Percentiles rank a stretch among this genome's conserved stretches.
These are phyloP conservation scores for Gaultheria prostrata DNA, from an alignment of 148 eudicot genomes.

Conservation along the genomic window DNA sequence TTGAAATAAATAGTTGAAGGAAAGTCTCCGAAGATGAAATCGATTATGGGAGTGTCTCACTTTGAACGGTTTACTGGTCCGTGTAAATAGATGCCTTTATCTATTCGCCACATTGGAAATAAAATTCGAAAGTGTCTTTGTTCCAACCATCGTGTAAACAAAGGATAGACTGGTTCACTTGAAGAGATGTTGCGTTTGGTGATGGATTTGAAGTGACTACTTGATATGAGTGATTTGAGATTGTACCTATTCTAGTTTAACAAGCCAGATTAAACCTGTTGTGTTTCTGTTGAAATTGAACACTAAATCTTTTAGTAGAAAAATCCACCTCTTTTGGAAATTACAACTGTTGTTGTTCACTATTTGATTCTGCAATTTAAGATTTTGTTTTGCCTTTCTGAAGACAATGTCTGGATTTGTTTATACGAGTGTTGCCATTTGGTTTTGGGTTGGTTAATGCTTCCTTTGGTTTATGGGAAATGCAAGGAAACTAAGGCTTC, in stretches of 20 bases:
- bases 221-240: not conserved
- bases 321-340: not conserved
- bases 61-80: too few species aligned
- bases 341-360: not conserved
- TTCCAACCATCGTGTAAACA: too few species aligned
- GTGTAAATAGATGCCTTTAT: too few species aligned
- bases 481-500: not conserved
- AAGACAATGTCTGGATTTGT: not conserved
- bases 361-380: not conserved
- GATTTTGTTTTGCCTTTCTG: not conserved
- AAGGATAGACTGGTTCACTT: too few species aligned
- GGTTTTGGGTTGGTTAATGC: not conserved
- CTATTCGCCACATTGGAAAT: too few species aligned
- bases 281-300: not conserved
- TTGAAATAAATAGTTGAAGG: too few species aligned
- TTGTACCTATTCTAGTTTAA: not conserved
- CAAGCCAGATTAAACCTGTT: not conserved
- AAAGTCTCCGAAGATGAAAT: too few species aligned
- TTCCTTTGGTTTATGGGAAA: constrained; percentile 1
- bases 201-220: not conserved
- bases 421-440: not conserved
- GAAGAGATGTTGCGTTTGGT: not conserved
- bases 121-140: too few species aligned
- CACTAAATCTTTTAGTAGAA: not conserved
- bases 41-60: too few species aligned